Percentiles rank a stretch among this genome's conserved stretches.
Evolutionary conservation across 2,329 filamentous ascomycete species (phyloP).

Genomic region (Fusarium oligoseptatum): DNA sequence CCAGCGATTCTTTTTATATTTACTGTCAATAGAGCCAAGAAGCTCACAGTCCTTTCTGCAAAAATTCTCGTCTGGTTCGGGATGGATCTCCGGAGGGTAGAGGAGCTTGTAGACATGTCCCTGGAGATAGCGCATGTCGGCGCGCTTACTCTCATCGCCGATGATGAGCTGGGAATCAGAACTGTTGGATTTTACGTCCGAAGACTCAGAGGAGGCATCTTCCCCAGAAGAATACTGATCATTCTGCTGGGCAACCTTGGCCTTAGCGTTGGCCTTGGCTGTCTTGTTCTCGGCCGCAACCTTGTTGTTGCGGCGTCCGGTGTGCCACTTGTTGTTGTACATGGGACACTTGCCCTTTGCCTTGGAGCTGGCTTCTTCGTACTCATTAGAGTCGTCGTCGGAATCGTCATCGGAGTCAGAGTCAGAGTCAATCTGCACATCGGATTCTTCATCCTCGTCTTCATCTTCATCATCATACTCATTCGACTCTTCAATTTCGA

Average conservation of each 20-base stretch:
- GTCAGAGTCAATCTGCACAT: too few relatives aligned
- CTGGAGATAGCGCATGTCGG: conserved; percentile 50
- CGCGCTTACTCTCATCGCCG: conserved; percentile 33
- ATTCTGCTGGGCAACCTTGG: conserved; percentile 14
- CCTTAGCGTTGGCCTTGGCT: conserved; percentile 30
- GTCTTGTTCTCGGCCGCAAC: conserved; percentile 38
- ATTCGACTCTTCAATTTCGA: not conserved
- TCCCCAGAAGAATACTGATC: conserved; percentile 43
- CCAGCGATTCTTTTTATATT: conserved; percentile 52
- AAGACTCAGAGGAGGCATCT: conserved; percentile 44
- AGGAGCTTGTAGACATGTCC: conserved; percentile 48
- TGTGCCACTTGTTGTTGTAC: conserved; percentile 38
- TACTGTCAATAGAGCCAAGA: conserved; percentile 53
- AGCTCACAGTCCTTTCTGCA: conserved; percentile 51
- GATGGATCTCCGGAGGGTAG: conserved; percentile 46
- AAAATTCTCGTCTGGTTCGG: conserved; percentile 44
- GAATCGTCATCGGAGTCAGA: not conserved
- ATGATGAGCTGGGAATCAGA: conserved; percentile 32
- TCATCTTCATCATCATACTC: not conserved
- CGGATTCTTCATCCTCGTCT: not conserved
- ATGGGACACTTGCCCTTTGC: conserved; percentile 10
- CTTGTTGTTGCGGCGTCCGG: conserved; percentile 36
- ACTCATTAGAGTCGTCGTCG: conserved; percentile 1
- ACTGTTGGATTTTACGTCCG: conserved; percentile 19
- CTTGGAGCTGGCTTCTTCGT: conserved; percentile 6